Evolutionary conservation across 108 stramenopile species (phyloP).

Genomic region (Stephanodiscus minutulus): DNA sequence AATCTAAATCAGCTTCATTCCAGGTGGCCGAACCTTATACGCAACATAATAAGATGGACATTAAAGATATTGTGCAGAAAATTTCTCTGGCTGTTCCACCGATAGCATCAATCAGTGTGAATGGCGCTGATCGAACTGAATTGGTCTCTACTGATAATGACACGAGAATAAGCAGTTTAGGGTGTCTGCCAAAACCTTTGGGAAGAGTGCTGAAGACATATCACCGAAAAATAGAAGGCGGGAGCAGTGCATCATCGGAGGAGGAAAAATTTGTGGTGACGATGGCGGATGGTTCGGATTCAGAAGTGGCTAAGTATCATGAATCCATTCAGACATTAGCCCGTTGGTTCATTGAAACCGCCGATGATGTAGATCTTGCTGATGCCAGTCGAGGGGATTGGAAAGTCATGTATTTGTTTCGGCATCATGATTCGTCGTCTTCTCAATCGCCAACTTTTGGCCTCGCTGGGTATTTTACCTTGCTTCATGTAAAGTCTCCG

Average conservation of each 20-base stretch:
- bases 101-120: constrained; percentile 26
- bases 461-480: constrained; percentile 54
- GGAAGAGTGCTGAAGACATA: constrained; percentile 34
- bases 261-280: constrained; percentile 42
- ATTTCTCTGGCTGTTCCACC: constrained; percentile 34
- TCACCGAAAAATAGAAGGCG: constrained; percentile 31
- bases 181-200: constrained; percentile 26
- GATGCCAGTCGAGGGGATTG: constrained; percentile 42
- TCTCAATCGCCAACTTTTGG: constrained; percentile 10
- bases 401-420: constrained; percentile 51
- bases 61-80: constrained; percentile 28
- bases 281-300: constrained; percentile 41
- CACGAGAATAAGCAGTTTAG: not conserved
- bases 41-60: constrained; percentile 5
- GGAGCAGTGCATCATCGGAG: not conserved
- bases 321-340: constrained; percentile 42
- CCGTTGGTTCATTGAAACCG: constrained; percentile 56
- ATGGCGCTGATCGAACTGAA: constrained; percentile 1
- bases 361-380: constrained; percentile 52
- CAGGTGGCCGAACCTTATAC: constrained; percentile 1
- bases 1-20: constrained; percentile 10
- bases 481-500: constrained; percentile 73
- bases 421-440: constrained; percentile 21
- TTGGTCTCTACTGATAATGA: not conserved
- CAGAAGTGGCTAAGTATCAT: constrained; percentile 38